These are phyloP conservation scores for Hevea brasiliensis DNA, from an alignment of 345 rosid species.

Conservation along the genomic window DNA sequence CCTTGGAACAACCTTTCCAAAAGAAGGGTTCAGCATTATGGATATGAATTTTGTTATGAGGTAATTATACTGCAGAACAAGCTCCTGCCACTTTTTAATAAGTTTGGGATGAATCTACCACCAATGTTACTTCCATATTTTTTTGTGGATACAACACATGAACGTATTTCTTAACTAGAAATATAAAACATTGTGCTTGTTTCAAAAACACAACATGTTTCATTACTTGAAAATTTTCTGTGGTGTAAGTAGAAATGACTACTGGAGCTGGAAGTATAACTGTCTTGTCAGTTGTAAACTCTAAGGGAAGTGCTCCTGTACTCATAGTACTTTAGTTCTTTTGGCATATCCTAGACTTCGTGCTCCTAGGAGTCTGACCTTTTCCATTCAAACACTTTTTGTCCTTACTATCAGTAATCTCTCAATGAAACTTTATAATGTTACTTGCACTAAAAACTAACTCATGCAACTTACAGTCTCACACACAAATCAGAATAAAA, in stretches of 20 bases:
- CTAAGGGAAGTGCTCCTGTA: neutral
- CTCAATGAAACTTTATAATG: neutral
- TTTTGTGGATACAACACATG: neutral
- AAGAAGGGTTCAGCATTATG: slow-evolving; percentile 94
- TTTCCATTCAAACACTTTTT: neutral
- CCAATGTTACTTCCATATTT: neutral
- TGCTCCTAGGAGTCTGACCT: neutral
- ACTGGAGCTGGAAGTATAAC: neutral
- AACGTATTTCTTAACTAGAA: neutral
- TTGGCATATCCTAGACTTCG: neutral
- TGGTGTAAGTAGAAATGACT: neutral
- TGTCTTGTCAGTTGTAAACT: neutral
- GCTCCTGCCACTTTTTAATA: neutral
- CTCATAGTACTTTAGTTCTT: neutral
- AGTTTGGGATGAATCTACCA: neutral
- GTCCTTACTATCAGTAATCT: too few species aligned
- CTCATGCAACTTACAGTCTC: too few species aligned
- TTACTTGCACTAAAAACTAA: too few species aligned
- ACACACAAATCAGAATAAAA: too few species aligned
- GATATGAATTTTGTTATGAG: slow-evolving; percentile 81
- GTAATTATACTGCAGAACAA: slow-evolving; percentile 30
- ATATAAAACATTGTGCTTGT: neutral
- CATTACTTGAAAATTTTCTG: neutral
- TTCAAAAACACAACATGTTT: neutral
- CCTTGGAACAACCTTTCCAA: slow-evolving; percentile 82